Evolutionary conservation across 2,329 filamentous ascomycete species (phyloP), one percentile per base, ranked within the genome.

Genomic region (Sclerotinia minor): DNA sequence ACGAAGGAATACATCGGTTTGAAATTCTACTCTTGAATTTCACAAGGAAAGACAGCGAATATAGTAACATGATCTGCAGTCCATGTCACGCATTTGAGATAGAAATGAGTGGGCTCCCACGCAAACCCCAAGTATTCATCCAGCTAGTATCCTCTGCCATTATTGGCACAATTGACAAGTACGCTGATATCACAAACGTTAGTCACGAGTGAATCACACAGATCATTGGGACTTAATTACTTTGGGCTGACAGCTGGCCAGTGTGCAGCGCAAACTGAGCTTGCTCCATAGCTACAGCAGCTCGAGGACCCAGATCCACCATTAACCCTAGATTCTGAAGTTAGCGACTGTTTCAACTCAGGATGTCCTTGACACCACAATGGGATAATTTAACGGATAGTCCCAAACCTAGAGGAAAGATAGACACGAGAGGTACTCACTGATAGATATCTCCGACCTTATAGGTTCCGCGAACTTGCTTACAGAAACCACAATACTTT

Each of bases 401-500:
- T 19, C 2, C 15, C 29, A 13, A 5, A 44, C 2, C 8, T 5
- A 41, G 15, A 41, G 15, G 19, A 15, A 8, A 58, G 32, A 24
- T 38, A 21, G 29, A 19, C 4, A 44, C 19, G 3, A 17, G 17
- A 26, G 7, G 9, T 61, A 52, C 66, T 67, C 32, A 67, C 66
- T 65, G 66, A 32, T 67, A 67, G 9, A 67, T 64, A 44, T 67
- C 38, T n/a, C 29, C 38, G 13, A 59, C 26, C 5, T 55, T 32
- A 49, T 58, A 67, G 9, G 38, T 65, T 17, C 66, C 66, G 11
- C 59, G 66, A 35, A 67, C 66, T 49, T 67, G 66, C 7, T 38
- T 67, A 45, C 66, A 67, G 61, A 67, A 67, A 19, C 66, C 66
- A 11, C 66, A 67, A 50, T 67, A 67, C n/a, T 55, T 67, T 21